Evolutionary conservation across 148 eudicot species (phyloP).

Genomic region (Chenopodium quinoa): DNA sequence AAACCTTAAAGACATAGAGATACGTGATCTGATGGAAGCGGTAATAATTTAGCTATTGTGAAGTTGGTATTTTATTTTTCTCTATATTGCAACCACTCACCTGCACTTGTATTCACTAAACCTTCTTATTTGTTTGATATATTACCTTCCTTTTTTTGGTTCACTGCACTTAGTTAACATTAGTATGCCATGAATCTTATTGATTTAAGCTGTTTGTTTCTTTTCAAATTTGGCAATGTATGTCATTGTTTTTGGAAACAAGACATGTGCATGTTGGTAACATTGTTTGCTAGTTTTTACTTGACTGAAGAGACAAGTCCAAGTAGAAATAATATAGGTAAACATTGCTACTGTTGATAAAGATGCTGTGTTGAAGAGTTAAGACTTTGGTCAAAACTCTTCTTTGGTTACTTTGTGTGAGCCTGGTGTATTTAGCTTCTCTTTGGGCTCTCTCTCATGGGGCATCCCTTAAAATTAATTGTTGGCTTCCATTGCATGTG

Average conservation of each 20-base stretch:
- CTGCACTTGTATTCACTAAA: not conserved
- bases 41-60: conserved; percentile 33
- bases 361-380: not conserved
- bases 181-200: not conserved
- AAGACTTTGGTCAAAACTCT: not conserved
- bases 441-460: not conserved
- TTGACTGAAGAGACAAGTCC: not conserved
- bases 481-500: not conserved
- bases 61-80: not conserved
- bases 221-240: not conserved
- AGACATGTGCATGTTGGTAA: not conserved
- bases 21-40: conserved; percentile 95
- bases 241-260: not conserved
- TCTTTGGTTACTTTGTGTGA: not conserved
- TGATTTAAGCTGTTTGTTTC: not conserved
- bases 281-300: not conserved
- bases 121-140: not conserved
- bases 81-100: not conserved
- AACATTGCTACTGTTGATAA: not conserved
- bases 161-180: not conserved
- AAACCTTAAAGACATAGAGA: conserved; percentile 90
- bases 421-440: not conserved
- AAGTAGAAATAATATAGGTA: not conserved
- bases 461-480: not conserved
- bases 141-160: not conserved